Evolutionary conservation across 306 rosid species (phyloP), one percentile per base, ranked within the genome.

Genomic region (Datisca glomerata): DNA sequence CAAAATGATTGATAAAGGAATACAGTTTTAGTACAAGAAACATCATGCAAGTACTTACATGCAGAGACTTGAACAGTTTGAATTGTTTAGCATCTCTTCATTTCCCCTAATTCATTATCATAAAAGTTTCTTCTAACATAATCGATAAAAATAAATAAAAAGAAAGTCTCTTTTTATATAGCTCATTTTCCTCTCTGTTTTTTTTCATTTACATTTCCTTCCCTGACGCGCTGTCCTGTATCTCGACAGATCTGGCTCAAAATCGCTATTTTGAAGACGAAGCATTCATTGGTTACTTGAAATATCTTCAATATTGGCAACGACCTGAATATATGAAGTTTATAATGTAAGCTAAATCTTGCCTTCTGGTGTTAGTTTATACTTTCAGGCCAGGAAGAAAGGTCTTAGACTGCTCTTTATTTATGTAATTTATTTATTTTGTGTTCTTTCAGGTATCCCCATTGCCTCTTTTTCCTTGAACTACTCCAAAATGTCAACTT

Each of bases 301-400:
- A 89, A 56, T 77, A 89, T 52, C 94, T 89, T 38, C 97, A 80
- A 51, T 89, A 89, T 47, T 89, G 97, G 97, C 93, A 89, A 45
- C 86, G 64, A n/a, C 93, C 95, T 10, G 97, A 89, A 55, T 83
- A 83, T 51, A 66, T 50, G 1, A 83, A 84, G 59, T 83, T 51
- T 69, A 83, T 89, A 40, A 84, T 84, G 97, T 83, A 63, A 83
- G 97, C 44, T 20, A 40, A 19, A 34, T 51, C 49, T 8, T 46
- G 45, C 38, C 24, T 5, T 39, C 23, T 21, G 11, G 28, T 45
- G 18, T 36, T 50, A 3, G 25, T 7, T 42, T 42, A 12, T 29
- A 19, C 3, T 19, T 21, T 14, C 29, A 8, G 59, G 8, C 10
- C 8, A 16, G 41, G 27, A 41, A 27, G 40, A 19, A 43, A 28